phyloP scores from a whole-genome alignment of 1,284 basidiomycete species.

The Boletus sp. region DNA sequence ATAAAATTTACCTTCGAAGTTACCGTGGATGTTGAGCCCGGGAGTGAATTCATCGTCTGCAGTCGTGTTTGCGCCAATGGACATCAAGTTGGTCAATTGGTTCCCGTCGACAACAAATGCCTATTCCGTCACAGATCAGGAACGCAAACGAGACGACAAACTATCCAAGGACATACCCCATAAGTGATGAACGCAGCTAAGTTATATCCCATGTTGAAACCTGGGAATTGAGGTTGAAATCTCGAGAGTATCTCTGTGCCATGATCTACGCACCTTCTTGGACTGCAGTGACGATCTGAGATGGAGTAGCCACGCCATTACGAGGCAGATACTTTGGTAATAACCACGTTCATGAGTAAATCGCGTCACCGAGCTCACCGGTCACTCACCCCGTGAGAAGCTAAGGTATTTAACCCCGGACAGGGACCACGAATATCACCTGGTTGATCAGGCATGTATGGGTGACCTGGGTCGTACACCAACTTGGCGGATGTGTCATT shows the following conservation, averaged over 20 bases:
- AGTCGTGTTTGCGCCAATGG: slow-evolving; percentile 28
- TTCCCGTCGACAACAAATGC: slow-evolving; percentile 27
- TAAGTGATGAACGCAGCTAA: background rate
- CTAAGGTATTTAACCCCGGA: too few species aligned
- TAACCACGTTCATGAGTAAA: too few species aligned
- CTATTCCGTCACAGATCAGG: slow-evolving; percentile 10
- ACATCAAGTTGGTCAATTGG: slow-evolving; percentile 29
- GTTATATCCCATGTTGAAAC: too few species aligned
- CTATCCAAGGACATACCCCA: background rate
- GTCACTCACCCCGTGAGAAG: too few species aligned
- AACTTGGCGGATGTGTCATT: background rate
- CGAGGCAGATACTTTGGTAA: too few species aligned
- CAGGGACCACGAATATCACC: too few species aligned
- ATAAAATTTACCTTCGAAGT: slow-evolving; percentile 21
- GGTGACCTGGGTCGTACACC: background rate
- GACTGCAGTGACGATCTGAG: too few species aligned
- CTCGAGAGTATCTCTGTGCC: too few species aligned
- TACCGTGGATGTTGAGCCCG: slow-evolving; percentile 22
- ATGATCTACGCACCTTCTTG: too few species aligned
- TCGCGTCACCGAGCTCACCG: too few species aligned
- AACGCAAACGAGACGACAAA: background rate
- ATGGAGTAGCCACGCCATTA: too few species aligned
- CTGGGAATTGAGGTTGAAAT: too few species aligned
- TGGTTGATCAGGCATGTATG: background rate
- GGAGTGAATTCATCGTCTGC: slow-evolving; percentile 10